phyloP scores from a whole-genome alignment of 495 filamentous ascomycete genomes.

The Penicillium steckii region DNA sequence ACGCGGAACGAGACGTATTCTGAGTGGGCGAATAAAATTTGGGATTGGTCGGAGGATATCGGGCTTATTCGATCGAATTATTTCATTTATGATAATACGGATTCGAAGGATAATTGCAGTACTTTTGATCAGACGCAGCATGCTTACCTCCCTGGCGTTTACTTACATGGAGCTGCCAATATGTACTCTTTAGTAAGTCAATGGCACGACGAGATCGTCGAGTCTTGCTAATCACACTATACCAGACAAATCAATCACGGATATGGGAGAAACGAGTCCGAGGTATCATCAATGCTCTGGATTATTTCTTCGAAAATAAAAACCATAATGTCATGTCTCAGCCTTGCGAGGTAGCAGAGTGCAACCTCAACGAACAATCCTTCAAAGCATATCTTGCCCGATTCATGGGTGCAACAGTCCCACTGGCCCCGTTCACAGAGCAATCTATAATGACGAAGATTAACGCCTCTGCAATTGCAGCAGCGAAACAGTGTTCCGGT shows the following conservation, averaged over 20 bases:
- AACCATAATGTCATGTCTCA: conserved; percentile 56
- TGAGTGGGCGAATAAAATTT: conserved; percentile 71
- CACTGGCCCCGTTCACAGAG: conserved; percentile 63
- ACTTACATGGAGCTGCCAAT: conserved; percentile 62
- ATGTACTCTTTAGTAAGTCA: conserved; percentile 71
- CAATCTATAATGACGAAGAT: conserved; percentile 59
- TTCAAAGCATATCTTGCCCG: conserved; percentile 82
- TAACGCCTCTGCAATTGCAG: conserved; percentile 58
- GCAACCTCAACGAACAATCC: conserved; percentile 68
- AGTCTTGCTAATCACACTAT: background rate
- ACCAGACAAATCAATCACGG: conserved; percentile 54
- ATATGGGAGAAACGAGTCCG: conserved; percentile 56
- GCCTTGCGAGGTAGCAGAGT: conserved; percentile 52
- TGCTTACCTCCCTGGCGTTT: conserved; percentile 65
- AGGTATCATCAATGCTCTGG: conserved; percentile 52
- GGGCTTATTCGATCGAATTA: conserved; percentile 62
- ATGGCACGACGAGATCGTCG: too few species aligned
- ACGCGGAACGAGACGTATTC: conserved; percentile 77
- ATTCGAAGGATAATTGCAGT: conserved; percentile 35
- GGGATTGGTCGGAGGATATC: conserved; percentile 65
- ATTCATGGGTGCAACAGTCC: conserved; percentile 64
- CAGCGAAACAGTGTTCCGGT: conserved; percentile 59
- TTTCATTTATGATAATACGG: conserved; percentile 53
- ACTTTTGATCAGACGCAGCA: conserved; percentile 56
- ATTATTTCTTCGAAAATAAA: conserved; percentile 45